phyloP scores from a whole-genome alignment of 768 basidiomycete species.

The Leucocoprinus sp. region DNA sequence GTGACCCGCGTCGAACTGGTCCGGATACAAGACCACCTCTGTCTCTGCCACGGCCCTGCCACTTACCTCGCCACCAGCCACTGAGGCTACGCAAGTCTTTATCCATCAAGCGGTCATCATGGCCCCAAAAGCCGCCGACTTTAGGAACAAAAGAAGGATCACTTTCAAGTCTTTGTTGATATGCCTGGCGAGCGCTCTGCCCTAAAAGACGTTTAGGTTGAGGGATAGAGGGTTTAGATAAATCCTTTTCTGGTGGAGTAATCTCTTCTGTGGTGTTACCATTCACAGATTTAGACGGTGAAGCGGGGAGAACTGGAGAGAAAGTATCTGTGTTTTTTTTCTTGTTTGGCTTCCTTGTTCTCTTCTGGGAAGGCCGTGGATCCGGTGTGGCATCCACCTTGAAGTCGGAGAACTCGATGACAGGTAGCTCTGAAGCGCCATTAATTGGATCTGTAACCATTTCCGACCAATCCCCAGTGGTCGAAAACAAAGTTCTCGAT shows the following conservation, averaged over 20 bases:
- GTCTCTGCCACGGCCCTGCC: conserved; percentile 59
- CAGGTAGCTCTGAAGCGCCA: conserved; percentile 61
- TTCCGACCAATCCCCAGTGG: conserved; percentile 66
- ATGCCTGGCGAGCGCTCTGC: conserved; percentile 73
- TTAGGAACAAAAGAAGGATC: conserved; percentile 89
- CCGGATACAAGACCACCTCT: conserved; percentile 29
- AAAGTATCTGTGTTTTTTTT: conserved; percentile 7
- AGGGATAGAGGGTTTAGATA: conserved; percentile 5
- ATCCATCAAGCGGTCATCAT: conserved; percentile 84
- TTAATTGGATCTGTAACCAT: conserved; percentile 73
- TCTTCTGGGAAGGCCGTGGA: conserved; percentile 27
- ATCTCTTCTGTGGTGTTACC: conserved; percentile 3
- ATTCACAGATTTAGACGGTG: conserved; percentile 5
- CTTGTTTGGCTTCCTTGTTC: conserved; percentile 32
- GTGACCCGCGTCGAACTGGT: conserved; percentile 46
- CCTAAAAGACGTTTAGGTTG: conserved; percentile 32
- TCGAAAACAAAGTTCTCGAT: conserved; percentile 43
- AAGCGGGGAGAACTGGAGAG: conserved; percentile 3
- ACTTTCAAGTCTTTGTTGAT: conserved; percentile 70
- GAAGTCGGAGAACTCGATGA: conserved; percentile 74
- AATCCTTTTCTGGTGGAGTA: conserved; percentile 7
- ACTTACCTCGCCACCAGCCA: conserved; percentile 80
- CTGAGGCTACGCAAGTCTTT: conserved; percentile 76
- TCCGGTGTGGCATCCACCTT: conserved; percentile 28
- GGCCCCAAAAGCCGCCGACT: conserved; percentile 91